These are phyloP conservation scores for Termitomyces sp. DNA, from an alignment of 768 basidiomycete species.

Conservation along the genomic window DNA sequence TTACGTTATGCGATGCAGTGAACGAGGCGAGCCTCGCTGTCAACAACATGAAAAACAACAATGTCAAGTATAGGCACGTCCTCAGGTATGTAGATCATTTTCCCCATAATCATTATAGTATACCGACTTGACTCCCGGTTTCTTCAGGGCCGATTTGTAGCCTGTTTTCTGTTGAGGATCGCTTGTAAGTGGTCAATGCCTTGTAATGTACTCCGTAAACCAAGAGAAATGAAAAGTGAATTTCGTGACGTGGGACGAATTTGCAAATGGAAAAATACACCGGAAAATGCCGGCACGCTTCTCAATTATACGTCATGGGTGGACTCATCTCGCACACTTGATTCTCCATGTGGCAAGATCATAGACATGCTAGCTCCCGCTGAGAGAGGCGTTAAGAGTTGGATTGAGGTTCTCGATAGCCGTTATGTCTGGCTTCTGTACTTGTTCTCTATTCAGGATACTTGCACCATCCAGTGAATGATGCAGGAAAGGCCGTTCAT, in stretches of 20 bases:
- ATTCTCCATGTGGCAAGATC: no score
- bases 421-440: conserved; percentile 5
- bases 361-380: no score
- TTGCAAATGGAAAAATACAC: no score
- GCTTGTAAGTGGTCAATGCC: no score
- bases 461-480: conserved; percentile 26
- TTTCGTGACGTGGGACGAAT: no score
- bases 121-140: no score
- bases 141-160: not conserved
- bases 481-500: conserved; percentile 41
- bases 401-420: conserved; percentile 39
- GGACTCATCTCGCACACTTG: no score
- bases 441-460: not conserved
- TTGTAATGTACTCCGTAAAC: no score
- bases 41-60: conserved; percentile 37
- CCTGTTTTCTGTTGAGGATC: not conserved
- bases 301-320: no score
- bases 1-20: conserved; percentile 21
- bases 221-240: no score
- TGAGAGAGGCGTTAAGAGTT: conserved; percentile 46
- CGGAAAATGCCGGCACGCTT: conserved; percentile 15
- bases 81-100: conserved; percentile 20
- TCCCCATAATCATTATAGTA: no score
- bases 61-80: conserved; percentile 51
- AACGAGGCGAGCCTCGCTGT: conserved; percentile 42